Conservation (phyloP, 805 yeast genomes). For the Hanseniaspora occidentalis region DNA sequence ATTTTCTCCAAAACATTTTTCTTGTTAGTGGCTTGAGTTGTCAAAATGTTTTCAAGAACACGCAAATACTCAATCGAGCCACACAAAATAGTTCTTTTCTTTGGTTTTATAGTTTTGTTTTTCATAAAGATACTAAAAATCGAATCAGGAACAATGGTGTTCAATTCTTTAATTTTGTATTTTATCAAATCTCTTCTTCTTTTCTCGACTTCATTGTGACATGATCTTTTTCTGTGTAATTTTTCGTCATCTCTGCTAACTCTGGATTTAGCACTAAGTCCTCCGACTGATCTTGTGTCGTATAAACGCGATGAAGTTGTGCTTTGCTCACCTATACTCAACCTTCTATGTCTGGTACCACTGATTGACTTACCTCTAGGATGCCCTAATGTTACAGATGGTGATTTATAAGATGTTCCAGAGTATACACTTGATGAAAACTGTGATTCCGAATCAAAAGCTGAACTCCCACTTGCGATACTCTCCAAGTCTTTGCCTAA, state of each 20-base stretch:
- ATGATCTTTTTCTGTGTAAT: conserved; percentile 65
- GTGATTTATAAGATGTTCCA: too few species aligned
- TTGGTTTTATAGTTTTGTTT: conserved; percentile 60
- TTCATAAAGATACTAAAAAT: conserved; percentile 34
- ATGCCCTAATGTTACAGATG: too few species aligned
- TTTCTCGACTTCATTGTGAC: conserved; percentile 91
- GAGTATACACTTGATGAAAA: not conserved
- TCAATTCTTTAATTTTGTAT: conserved; percentile 76
- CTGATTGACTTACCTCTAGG: too few species aligned
- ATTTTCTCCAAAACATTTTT: conserved; percentile 29
- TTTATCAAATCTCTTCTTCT: conserved; percentile 84
- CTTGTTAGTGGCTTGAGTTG: conserved; percentile 39
- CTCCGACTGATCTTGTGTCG: conserved; percentile 22
- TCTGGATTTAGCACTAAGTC: not conserved
- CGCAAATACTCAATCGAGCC: conserved; percentile 71
- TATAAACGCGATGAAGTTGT: conserved; percentile 10
- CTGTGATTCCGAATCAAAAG: too few species aligned
- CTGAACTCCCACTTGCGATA: too few species aligned
- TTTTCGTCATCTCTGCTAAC: conserved; percentile 40
- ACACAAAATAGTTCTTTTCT: conserved; percentile 66
- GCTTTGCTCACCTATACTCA: conserved; percentile 3
- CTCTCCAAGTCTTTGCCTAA: not conserved
- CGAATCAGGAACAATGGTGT: conserved; percentile 69
- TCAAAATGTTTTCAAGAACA: conserved; percentile 49
- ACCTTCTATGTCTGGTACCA: not conserved